Evolutionary conservation across 2,329 filamentous ascomycete genomes (phyloP), one percentile per base, ranked within the genome.

Genomic region (Phyllosticta capitalensis): DNA sequence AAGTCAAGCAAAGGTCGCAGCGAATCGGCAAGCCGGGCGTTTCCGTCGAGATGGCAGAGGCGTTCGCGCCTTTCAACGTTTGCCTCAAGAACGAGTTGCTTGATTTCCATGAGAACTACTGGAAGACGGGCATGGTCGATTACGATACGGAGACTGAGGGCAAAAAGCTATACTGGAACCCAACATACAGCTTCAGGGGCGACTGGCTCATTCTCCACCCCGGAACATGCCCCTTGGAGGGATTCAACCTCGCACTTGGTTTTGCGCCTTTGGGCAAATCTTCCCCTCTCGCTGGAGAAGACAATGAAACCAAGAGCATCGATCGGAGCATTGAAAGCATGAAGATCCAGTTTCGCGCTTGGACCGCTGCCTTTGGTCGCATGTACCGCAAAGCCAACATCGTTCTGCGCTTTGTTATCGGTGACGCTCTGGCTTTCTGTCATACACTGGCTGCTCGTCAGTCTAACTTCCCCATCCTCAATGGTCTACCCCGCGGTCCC

Each of bases 211-310:
- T 71, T 2, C 68, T 84, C 26, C 77, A 81, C 61, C 78, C 79
- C 65, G 74, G 71, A 4, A 75, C 74, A 3, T 73, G 85, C 61
- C 83, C 83, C 0, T 62, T 83, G 0, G 65, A 79, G 5, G 78
- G 82, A 1, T 86, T 81, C 60, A 83, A 86, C 67, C 72, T 85
- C n/a, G 79, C 80, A 1, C 56, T 61, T 2, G 56, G 51, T 9
- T 63, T 57, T 49, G 60, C 59, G 2, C 57, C 19, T 12, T 54
- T 64, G 20, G n/a, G 48, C 3, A n/a, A 20, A 19, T 28, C 55
- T 5, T 63, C 63, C 12, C 63, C 64, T 12, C 45, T 63, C 12
- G 19, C 48, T 24, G 51, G 30, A 45, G 26, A 20, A 2, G 22
- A 50, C 21, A 19, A 21, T n/a, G 17, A 51, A 24, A 20, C 12